A percentile compares a stretch with the other conserved stretches of the same genome.
Conservation (phyloP, 352 stramenopile species). For the Saprolegnia parasitica region DNA sequence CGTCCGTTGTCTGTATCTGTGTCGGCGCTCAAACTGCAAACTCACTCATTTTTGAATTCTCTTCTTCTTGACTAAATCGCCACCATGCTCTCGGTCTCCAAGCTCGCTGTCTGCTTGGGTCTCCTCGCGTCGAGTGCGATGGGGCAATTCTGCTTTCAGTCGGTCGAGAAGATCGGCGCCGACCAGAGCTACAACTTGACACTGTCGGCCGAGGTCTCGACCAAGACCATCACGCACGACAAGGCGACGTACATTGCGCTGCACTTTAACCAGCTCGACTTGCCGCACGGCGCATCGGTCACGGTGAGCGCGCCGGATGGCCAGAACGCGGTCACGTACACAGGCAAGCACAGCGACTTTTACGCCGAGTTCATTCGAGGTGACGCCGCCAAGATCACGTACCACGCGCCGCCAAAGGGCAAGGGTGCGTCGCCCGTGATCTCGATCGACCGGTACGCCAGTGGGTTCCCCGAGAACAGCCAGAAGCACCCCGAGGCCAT, state of each 20-base stretch:
- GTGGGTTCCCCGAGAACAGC: neutral
- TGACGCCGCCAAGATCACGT: neutral
- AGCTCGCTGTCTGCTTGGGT: neutral
- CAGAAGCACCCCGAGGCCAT: slow-evolving; percentile 28
- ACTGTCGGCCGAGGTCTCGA: neutral
- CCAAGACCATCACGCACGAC: neutral
- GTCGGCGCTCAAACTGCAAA: neutral
- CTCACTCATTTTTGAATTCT: too few species aligned
- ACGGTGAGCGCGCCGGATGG: neutral
- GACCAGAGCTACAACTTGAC: neutral
- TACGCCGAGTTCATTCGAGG: slow-evolving; percentile 1
- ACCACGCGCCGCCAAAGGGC: neutral
- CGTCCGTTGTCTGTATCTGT: neutral
- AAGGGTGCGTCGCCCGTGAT: neutral
- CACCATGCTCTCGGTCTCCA: neutral
- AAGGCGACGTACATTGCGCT: slow-evolving; percentile 11
- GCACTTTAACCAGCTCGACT: slow-evolving; percentile 11
- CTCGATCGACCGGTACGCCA: slow-evolving; percentile 11
- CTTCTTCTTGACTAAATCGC: neutral
- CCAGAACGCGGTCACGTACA: neutral
- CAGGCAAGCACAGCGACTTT: neutral
- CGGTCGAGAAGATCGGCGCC: neutral
- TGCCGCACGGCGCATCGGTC: slow-evolving; percentile 14
- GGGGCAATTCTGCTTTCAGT: neutral
- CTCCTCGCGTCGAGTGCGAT: neutral